These are phyloP conservation scores for Epichloe aotearoae DNA, from an alignment of 2,329 filamentous ascomycete species.

Conservation along the genomic window DNA sequence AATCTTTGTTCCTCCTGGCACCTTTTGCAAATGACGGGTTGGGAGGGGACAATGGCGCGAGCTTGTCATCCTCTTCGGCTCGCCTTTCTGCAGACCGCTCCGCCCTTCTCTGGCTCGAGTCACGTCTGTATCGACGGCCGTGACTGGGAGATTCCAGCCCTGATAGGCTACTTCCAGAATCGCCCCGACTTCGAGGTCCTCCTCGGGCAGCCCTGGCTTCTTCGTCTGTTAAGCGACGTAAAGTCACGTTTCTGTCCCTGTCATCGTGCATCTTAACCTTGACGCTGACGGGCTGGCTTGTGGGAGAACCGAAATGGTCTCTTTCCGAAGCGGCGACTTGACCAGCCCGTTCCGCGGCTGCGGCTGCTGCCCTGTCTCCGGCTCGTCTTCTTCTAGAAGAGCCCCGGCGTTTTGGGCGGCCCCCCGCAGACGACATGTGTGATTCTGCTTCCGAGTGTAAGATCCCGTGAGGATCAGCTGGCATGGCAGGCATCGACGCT, in stretches of 20 bases:
- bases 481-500: slow-evolving; percentile 41
- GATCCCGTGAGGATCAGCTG: slow-evolving; percentile 35
- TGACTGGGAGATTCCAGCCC: slow-evolving; percentile 38
- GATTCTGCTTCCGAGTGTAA: slow-evolving; percentile 18
- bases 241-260: slow-evolving; percentile 45
- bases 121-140: slow-evolving; percentile 37
- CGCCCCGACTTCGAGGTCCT: slow-evolving; percentile 28
- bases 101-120: slow-evolving; percentile 33
- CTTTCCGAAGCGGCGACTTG: slow-evolving; percentile 29
- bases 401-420: slow-evolving; percentile 26
- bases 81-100: slow-evolving; percentile 34
- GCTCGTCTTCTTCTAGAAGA: slow-evolving; percentile 35
- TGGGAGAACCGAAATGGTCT: slow-evolving; percentile 26
- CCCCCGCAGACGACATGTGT: slow-evolving; percentile 18
- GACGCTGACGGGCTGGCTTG: slow-evolving; percentile 39
- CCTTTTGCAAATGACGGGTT: slow-evolving; percentile 42
- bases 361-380: slow-evolving; percentile 32
- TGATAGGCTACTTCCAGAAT: slow-evolving; percentile 43
- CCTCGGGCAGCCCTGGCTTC: slow-evolving; percentile 35
- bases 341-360: slow-evolving; percentile 33
- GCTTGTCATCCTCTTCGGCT: slow-evolving; percentile 24
- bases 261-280: slow-evolving; percentile 49
- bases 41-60: slow-evolving; percentile 39
- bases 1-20: slow-evolving; percentile 40
- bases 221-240: slow-evolving; percentile 47